Evolutionary conservation across 192 early-diverging fungal genomes (phyloP), one percentile per base, ranked within the genome.

Genomic region (Mortierella alpina): DNA sequence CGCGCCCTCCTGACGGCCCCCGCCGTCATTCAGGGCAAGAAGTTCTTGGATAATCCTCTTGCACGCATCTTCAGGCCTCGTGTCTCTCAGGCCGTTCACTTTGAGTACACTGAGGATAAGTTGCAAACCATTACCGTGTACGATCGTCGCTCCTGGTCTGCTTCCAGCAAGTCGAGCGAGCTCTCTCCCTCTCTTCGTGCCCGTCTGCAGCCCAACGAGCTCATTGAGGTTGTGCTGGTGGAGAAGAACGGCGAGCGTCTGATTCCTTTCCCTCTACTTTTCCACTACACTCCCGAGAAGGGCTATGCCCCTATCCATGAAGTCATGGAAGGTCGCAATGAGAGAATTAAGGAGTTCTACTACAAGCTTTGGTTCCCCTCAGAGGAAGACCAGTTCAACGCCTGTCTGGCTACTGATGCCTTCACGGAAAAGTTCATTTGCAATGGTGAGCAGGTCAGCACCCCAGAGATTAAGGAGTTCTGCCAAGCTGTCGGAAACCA

Each of bases 301-400:
- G 90, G 93, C 5, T 91, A 90, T 73, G 91, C 92, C 73, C 93
- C 93, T 23, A 94, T 98, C 72, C 96, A 97, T 67, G 94, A 95
- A 68, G 86, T 94, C 20, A 92, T 95, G 90, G 91, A 93, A 67
- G 94, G 91, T 23, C 89, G 95, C 54, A 95, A 93, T 70, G 88
- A 93, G 53, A 88, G 94, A 54, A 93, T 97, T 74, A 95, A 93
- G 77, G 85, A 89, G 48, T 97, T 98, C 85, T 98, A 96, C 85
- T 86, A 86, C 49, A 86, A 90, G 58, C 88, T 95, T 17, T 96
- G 96, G 95, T 92, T 92, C 68, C 91, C 89, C 46, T 83, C 76
- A 13, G 80, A 86, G 31, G 77, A 75, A 49, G 55, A 45, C 49
- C 70, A 72, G 61, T 80, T 80, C 56, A 84, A 70, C 39, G 73